Conservation (phyloP, 1,139 yeast species). For the Lodderomyces theae region DNA sequence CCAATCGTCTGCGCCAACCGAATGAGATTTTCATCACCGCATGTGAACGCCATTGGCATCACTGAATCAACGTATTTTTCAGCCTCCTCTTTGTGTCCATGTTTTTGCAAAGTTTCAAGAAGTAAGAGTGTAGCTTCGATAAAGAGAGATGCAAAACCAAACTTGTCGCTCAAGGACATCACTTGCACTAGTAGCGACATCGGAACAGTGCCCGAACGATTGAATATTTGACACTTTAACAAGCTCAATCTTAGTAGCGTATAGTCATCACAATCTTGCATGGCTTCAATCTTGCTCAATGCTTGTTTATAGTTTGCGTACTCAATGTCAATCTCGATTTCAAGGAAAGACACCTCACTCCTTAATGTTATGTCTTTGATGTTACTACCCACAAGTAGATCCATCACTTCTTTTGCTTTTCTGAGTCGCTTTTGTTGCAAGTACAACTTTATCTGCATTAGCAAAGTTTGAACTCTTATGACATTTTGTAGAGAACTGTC, state of each 20-base stretch:
- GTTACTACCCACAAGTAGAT: conserved; percentile 22
- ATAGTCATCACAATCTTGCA: conserved; percentile 25
- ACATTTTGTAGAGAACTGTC: conserved; percentile 32
- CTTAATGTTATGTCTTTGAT: conserved; percentile 32
- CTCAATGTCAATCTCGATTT: conserved; percentile 29
- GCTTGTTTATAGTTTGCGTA: conserved; percentile 36
- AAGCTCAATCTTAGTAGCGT: conserved; percentile 44
- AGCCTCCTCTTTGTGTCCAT: conserved; percentile 38
- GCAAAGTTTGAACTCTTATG: conserved; percentile 35
- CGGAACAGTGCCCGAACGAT: conserved; percentile 36
- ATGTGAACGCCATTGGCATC: conserved; percentile 40
- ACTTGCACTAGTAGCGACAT: conserved; percentile 46
- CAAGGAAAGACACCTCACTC: conserved; percentile 26
- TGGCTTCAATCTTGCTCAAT: conserved; percentile 27
- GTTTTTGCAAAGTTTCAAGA: conserved; percentile 33
- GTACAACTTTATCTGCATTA: conserved; percentile 35
- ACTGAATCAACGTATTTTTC: conserved; percentile 29
- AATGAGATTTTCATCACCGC: conserved; percentile 30
- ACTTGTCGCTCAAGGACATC: conserved; percentile 36
- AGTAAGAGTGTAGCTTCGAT: conserved; percentile 42
- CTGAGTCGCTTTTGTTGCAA: conserved; percentile 35
- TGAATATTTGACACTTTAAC: conserved; percentile 41
- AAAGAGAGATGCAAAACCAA: conserved; percentile 38
- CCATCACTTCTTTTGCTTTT: conserved; percentile 25
- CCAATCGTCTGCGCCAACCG: conserved; percentile 37